These are phyloP conservation scores for Aureobasidium sp. DNA, from an alignment of 2,329 filamentous ascomycete genomes.

Conservation along the genomic window DNA sequence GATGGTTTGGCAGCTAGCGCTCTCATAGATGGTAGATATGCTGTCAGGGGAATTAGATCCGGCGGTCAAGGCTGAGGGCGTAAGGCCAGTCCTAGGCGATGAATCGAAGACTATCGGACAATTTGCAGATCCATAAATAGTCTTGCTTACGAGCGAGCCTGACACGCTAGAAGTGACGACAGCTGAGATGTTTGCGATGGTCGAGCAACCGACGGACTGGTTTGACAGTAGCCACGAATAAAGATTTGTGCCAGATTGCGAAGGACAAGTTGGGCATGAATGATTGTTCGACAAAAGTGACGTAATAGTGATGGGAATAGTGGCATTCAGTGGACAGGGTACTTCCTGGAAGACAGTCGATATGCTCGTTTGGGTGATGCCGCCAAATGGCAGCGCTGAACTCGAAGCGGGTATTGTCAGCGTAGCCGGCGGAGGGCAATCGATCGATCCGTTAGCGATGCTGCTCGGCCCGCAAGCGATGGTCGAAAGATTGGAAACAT, in stretches of 20 bases:
- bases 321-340: neutral
- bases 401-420: neutral
- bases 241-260: neutral
- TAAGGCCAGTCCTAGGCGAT: neutral
- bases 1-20: neutral
- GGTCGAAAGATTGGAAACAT: constrained; percentile 3
- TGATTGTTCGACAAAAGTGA: neutral
- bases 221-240: neutral
- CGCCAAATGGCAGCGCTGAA: neutral
- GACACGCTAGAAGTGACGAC: neutral
- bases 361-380: neutral
- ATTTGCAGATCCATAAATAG: neutral
- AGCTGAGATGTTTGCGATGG: constrained; percentile 1
- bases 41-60: neutral
- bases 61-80: neutral
- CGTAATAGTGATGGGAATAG: neutral
- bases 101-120: neutral
- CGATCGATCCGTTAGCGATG: neutral
- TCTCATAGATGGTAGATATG: neutral
- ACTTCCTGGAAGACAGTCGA: neutral
- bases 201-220: neutral
- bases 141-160: neutral
- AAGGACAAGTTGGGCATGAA: neutral
- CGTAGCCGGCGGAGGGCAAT: neutral
- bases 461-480: neutral